Evolutionary conservation across 805 yeast genomes (phyloP), one percentile per base, ranked within the genome.

Genomic region (Jamesozyma piceae): DNA sequence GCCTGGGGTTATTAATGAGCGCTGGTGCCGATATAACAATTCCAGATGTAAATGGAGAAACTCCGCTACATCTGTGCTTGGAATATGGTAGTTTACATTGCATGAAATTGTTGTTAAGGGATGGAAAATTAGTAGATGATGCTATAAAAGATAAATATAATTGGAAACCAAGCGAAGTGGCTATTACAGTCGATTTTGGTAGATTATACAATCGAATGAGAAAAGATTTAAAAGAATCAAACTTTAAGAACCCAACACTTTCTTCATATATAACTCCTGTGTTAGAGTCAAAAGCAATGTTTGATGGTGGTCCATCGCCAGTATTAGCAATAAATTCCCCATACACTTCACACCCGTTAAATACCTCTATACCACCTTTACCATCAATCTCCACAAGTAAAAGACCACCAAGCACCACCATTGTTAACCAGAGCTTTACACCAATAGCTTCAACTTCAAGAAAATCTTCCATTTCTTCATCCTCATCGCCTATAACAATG

Each of bases 21-120:
- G 74, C 81, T 43, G 92, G 89, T 8, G 94, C 94, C 2, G 82
- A 85, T 52, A 69, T 87, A 37, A 79, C 82, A 50, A 58, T 77
- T 4, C 79, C 77, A 42, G 95, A 92, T 57, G 65, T 68, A 9
- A 74, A 74, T 14, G 95, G 92, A 1, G 84, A 87, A 55, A 80
- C 95, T 2, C 86, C 95, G 0, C 64, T 90, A 34, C 97, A 90
- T 62, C 67, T 82, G 41, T 95, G 96, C 0, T 72, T 85, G 50
- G 80, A 82, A 43, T 75, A 71, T 51, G 90, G 89, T 5, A 74
- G 76, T 46, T 52, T 74, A 14, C 73, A 73, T 38, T 78, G 84
- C 37, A 61, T 78, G 47, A 69, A 73, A 41, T 55, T 80, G 28
- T 61, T 83, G 35, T 59, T 80, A 0, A 66, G 64, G 15, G 55